Percentiles rank a stretch among this genome's conserved stretches.
Conservation (phyloP, 2,329 filamentous ascomycete genomes). For the Arthroderma uncinatum region DNA sequence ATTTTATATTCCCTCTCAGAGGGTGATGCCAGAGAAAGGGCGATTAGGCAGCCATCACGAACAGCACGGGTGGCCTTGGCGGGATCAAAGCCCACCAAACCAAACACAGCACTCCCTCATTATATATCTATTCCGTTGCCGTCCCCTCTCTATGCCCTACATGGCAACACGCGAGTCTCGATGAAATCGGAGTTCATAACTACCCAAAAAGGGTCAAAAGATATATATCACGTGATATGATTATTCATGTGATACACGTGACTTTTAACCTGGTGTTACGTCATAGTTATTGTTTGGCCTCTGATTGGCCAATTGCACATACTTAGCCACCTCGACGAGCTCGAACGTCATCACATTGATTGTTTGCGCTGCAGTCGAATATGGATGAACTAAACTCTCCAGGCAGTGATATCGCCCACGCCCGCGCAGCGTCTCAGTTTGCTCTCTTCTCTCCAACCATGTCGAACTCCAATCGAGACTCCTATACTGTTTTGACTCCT, state of each 20-base stretch:
- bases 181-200: too few species aligned
- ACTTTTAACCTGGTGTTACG: neutral
- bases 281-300: neutral
- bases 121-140: too few species aligned
- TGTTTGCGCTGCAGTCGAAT: neutral
- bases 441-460: neutral
- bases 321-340: neutral
- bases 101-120: neutral
- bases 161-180: too few species aligned
- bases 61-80: neutral
- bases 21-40: too few species aligned
- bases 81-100: neutral
- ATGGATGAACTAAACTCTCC: neutral
- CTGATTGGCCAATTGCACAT: neutral
- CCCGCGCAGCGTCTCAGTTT: neutral
- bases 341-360: constrained; percentile 1
- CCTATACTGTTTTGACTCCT: neutral
- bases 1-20: too few species aligned
- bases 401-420: neutral
- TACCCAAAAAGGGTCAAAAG: too few species aligned
- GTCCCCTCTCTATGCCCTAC: too few species aligned
- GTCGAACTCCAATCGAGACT: neutral
- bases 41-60: too few species aligned
- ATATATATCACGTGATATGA: neutral
- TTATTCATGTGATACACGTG: neutral